Conservation (phyloP, 176 grass and related monocot genomes). For the Juncus effusus region DNA sequence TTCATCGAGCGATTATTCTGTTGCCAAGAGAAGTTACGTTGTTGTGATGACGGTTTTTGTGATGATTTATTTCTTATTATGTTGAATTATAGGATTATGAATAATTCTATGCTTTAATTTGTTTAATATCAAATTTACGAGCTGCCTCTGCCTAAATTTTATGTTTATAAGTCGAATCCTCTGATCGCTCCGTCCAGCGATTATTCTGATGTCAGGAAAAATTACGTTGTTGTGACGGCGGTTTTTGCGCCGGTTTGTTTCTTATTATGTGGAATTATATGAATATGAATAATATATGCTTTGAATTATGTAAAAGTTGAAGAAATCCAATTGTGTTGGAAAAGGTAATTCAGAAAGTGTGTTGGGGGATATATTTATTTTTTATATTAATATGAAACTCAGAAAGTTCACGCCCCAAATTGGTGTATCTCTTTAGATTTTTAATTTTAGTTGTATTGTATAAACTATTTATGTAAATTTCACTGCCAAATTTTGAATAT, state of each 20-base stretch:
- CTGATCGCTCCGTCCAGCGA: not conserved
- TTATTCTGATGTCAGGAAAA: not conserved
- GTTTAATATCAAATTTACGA: not conserved
- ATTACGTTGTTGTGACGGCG: not conserved
- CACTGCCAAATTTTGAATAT: not conserved
- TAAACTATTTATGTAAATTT: not conserved
- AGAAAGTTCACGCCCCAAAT: too few species aligned
- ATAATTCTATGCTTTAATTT: too few species aligned
- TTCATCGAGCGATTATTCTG: not conserved
- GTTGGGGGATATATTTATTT: not conserved
- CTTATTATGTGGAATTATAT: not conserved
- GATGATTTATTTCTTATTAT: not conserved
- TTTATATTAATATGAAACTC: not conserved
- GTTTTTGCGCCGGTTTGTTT: not conserved
- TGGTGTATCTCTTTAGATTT: not conserved
- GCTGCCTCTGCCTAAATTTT: not conserved
- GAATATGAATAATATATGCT: too few species aligned
- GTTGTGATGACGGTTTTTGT: not conserved
- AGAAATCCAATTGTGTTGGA: not conserved
- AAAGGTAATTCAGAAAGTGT: not conserved
- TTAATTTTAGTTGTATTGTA: not conserved
- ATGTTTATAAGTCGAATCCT: slow-evolving; percentile 16
- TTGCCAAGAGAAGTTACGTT: not conserved
- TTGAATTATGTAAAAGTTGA: too few species aligned
- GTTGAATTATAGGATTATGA: not conserved